Evolutionary conservation across 768 basidiomycete genomes (phyloP).

Genomic region (Auricularia sp.): DNA sequence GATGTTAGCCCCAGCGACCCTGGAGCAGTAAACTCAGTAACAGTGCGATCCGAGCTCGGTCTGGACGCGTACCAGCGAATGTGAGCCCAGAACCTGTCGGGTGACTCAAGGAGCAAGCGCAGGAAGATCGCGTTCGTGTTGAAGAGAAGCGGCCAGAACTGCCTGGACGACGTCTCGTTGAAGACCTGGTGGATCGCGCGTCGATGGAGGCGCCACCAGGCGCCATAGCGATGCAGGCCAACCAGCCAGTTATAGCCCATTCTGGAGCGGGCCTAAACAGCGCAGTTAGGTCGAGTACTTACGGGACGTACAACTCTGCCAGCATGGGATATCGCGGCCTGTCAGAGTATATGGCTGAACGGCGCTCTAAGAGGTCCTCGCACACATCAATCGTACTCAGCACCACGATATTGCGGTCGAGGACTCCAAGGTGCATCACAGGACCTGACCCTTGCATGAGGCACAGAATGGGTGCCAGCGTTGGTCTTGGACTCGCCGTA

Average conservation of each 20-base stretch:
- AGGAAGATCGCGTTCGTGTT: too few species aligned
- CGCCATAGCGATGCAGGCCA: too few species aligned
- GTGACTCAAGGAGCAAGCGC: too few species aligned
- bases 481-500: not conserved
- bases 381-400: constrained; percentile 20
- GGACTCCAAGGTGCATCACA: constrained; percentile 15
- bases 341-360: constrained; percentile 22
- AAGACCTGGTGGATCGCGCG: too few species aligned
- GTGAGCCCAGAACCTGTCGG: too few species aligned
- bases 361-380: constrained; percentile 21
- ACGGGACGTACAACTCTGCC: not conserved
- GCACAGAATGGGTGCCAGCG: not conserved
- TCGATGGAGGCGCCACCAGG: too few species aligned
- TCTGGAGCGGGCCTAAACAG: not conserved
- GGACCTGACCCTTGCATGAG: not conserved
- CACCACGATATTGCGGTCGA: constrained; percentile 16
- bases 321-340: constrained; percentile 12
- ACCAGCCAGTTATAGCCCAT: not conserved
- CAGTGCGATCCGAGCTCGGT: not conserved
- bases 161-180: too few species aligned
- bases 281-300: not conserved
- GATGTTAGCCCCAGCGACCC: not conserved
- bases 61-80: not conserved
- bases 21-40: not conserved
- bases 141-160: too few species aligned